phyloP scores from a whole-genome alignment of 1,284 basidiomycete genomes.

The Irpex sp. region DNA sequence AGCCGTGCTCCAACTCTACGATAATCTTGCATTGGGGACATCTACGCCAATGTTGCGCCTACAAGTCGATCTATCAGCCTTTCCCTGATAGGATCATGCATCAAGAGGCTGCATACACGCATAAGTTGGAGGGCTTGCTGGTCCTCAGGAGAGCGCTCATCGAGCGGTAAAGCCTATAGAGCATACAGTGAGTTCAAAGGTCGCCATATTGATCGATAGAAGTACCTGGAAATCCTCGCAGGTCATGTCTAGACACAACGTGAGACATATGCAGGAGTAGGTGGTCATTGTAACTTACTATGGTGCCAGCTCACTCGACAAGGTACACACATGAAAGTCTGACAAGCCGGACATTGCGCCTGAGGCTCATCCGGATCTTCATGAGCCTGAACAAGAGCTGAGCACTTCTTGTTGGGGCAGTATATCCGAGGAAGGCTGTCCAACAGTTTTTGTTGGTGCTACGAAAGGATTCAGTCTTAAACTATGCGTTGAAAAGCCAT shows the following conservation, averaged over 20 bases:
- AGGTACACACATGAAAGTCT: conserved; percentile 31
- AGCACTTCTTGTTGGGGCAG: conserved; percentile 38
- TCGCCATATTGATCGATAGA: background rate
- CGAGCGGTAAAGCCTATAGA: conserved; percentile 33
- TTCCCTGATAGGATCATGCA: too few species aligned
- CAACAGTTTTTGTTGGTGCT: conserved; percentile 37
- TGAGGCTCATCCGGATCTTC: conserved; percentile 33
- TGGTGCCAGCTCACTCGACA: conserved; percentile 35
- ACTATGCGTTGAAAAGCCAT: background rate
- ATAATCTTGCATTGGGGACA: conserved; percentile 35
- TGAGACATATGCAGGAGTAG: background rate
- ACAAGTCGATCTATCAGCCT: background rate
- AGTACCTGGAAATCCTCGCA: conserved; percentile 35
- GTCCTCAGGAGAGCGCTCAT: conserved; percentile 40
- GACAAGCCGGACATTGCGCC: conserved; percentile 34
- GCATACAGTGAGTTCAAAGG: background rate
- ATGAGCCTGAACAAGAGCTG: conserved; percentile 33
- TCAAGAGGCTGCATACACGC: conserved; percentile 21
- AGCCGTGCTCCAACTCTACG: conserved; percentile 31
- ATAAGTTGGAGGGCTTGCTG: conserved; percentile 32
- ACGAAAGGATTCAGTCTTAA: background rate
- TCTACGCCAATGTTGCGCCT: conserved; percentile 38
- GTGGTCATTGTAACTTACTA: conserved; percentile 21
- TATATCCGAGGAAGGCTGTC: conserved; percentile 36
- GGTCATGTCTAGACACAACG: conserved; percentile 24